Base-by-base conservation (phyloP, 345 rosid species). In the Euphorbia peplus region DNA sequence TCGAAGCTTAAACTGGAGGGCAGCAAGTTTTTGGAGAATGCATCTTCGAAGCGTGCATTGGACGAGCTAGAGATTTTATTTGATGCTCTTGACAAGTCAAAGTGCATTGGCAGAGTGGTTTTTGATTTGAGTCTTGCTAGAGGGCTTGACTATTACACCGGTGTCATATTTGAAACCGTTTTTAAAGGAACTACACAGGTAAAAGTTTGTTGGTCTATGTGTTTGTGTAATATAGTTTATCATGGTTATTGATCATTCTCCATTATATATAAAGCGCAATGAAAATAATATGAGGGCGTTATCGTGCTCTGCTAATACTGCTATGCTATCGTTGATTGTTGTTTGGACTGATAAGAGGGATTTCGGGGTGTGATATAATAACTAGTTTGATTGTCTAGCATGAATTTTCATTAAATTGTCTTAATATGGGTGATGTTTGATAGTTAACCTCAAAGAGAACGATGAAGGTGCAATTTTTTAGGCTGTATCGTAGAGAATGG, bases 131-230 rank as follows among this genome's bases (percentile, higher is more conserved):
- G 99, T 76, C 91, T 95, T 64, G 99, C 98, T 55, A 87, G 99
- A 79, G 99, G 99, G 57, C 99, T 95, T 66, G 99, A 91, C 82
- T 95, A 95, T 83, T 95, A 95, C 72, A 91, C 99, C 0, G 99
- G 99, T 8, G 90, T 95, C 57, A 90, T 95, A 70, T 95, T 79
- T 74, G 99, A 95, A 84, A 95, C 96, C 60, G 92, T 87, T 69
- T 89, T 93, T 57, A 83, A 73, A 72, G 96, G 96, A 67, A 86
- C 84, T 30, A 90, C 83, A 24, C 92, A 90, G 93, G 99, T 95
- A 79, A 76, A 37, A 21, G 37, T 42, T 32, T 13, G 61, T 69
- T 55, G 18, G 8, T 11, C 53, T 22, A 19, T 35, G 63, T 57
- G 6, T 42, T 9, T 51, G 1, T 15, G 56, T 12, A n/a, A 14